Percentiles rank a stretch among this genome's conserved stretches.
Conservation (phyloP, 257 asterid species). For the Salvia splendens region DNA sequence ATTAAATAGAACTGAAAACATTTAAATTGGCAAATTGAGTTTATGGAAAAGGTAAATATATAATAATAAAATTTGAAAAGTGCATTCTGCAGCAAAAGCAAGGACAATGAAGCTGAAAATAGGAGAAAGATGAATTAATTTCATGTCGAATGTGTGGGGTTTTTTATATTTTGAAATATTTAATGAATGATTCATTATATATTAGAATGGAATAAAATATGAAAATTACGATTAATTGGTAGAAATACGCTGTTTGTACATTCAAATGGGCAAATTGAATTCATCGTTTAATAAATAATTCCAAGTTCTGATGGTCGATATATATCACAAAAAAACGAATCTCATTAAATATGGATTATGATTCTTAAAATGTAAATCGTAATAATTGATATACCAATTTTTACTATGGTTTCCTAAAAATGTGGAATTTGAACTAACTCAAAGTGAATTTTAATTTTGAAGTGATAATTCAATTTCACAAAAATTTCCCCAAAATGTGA, state of each 20-base stretch:
- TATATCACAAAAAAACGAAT: not conserved
- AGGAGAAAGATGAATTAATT: too few species aligned
- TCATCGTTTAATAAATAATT: not conserved
- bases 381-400: not conserved
- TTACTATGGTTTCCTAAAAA: not conserved
- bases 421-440: not conserved
- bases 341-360: not conserved
- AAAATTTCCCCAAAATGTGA: not conserved
- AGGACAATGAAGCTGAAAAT: too few species aligned
- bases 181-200: not conserved
- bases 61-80: too few species aligned
- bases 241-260: not conserved
- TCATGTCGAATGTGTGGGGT: too few species aligned
- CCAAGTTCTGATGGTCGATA: not conserved
- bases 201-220: not conserved
- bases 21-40: too few species aligned
- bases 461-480: not conserved
- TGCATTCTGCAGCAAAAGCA: too few species aligned
- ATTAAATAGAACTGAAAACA: too few species aligned
- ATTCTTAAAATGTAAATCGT: not conserved
- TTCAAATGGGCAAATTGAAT: not conserved
- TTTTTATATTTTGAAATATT: not conserved
- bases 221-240: not conserved
- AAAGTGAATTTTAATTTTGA: not conserved
- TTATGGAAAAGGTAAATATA: too few species aligned